Conservation (phyloP, 2,329 filamentous ascomycete genomes). For the Biscogniauxia mediterranea region DNA sequence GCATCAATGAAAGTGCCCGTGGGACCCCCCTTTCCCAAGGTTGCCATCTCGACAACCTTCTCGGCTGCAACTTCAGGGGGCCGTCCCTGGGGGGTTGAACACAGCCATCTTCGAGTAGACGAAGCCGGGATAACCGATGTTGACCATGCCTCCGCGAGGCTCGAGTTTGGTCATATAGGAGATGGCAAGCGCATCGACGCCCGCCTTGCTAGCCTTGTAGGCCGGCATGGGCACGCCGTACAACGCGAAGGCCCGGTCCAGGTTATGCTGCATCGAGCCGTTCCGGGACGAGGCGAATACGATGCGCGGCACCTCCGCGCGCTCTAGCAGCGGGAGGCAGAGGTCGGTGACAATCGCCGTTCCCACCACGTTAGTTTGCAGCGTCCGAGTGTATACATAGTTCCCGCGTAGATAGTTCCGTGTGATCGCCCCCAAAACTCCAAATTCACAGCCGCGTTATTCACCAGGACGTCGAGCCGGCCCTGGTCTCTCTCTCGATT, state of each 20-base stretch:
- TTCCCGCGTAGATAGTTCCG: constrained; percentile 26
- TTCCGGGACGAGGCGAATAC: constrained; percentile 39
- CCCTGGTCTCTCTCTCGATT: constrained; percentile 24
- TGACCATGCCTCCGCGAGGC: constrained; percentile 33
- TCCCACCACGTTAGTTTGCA: constrained; percentile 39
- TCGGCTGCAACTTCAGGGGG: constrained; percentile 30
- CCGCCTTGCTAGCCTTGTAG: constrained; percentile 43
- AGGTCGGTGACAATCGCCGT: constrained; percentile 29
- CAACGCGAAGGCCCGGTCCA: constrained; percentile 27
- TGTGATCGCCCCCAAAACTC: constrained; percentile 17
- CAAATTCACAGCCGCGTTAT: constrained; percentile 35
- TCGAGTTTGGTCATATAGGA: constrained; percentile 34
- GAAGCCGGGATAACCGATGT: constrained; percentile 38
- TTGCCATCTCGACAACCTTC: constrained; percentile 32
- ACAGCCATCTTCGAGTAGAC: constrained; percentile 32
- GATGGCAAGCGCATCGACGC: constrained; percentile 40
- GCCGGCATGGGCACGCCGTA: constrained; percentile 32
- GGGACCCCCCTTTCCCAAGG: constrained; percentile 29
- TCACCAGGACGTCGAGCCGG: constrained; percentile 36
- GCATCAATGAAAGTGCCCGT: constrained; percentile 29
- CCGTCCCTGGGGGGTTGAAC: constrained; percentile 10
- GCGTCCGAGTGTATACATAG: constrained; percentile 38
- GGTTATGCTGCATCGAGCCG: constrained; percentile 32
- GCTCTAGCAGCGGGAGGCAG: constrained; percentile 30
- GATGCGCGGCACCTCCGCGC: constrained; percentile 32